Conservation (phyloP, 208 protist genomes). For the Trypanosoma rangeli region DNA sequence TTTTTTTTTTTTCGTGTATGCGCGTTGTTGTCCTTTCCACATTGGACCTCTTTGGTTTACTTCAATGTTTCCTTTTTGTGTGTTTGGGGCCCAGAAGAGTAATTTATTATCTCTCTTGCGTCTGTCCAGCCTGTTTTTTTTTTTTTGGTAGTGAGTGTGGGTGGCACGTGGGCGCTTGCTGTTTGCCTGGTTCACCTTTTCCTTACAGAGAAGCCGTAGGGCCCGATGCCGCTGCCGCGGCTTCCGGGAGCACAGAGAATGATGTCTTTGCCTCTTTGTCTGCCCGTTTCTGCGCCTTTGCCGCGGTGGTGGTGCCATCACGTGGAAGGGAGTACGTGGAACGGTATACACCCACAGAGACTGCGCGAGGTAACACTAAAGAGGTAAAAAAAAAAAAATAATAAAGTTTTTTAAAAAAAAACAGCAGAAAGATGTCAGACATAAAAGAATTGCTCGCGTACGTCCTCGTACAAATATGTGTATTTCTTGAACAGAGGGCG, state of each 20-base stretch:
- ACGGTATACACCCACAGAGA: no score
- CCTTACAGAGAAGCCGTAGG: no score
- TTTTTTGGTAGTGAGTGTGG: background rate
- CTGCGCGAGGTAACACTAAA: background rate
- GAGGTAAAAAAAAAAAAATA: background rate
- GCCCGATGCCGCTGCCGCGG: no score
- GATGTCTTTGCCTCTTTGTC: background rate
- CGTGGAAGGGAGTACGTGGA: no score
- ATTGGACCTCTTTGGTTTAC: background rate
- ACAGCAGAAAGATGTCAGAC: no score
- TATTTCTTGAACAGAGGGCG: background rate
- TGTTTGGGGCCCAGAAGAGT: background rate
- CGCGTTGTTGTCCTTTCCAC: background rate
- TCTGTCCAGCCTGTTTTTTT: background rate
- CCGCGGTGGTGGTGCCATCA: no score
- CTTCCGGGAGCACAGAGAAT: background rate
- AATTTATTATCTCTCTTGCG: background rate
- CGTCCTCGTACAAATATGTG: background rate
- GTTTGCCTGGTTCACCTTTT: no score
- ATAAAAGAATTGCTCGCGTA: background rate
- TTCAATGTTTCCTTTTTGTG: background rate
- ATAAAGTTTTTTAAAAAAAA: background rate
- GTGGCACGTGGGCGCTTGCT: no score
- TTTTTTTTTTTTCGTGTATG: background rate
- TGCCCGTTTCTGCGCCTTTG: no score